These are phyloP conservation scores for Bipolaris cookei DNA, from an alignment of 2,329 filamentous ascomycete genomes.

Conservation along the genomic window DNA sequence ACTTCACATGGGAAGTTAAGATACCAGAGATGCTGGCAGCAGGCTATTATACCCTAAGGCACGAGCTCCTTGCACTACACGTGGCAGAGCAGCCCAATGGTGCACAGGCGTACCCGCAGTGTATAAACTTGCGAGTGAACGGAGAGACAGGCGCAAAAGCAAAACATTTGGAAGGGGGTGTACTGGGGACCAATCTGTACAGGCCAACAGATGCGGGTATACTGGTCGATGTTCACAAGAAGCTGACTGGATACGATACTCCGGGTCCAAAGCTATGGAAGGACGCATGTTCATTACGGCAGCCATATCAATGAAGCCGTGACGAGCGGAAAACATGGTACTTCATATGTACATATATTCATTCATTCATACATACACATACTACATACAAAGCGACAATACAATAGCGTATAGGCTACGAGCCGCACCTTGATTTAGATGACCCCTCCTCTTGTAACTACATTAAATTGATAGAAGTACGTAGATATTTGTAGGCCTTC, in stretches of 20 bases:
- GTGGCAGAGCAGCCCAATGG: constrained; percentile 51
- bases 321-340: no score
- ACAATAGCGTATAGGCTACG: no score
- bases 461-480: no score
- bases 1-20: constrained; percentile 54
- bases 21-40: constrained; percentile 51
- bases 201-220: constrained; percentile 47
- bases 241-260: constrained; percentile 46
- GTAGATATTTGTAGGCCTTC: no score
- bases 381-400: no score
- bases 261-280: constrained; percentile 46
- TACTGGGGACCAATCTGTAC: constrained; percentile 57
- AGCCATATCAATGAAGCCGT: constrained; percentile 9
- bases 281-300: constrained; percentile 13
- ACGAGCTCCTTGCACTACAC: constrained; percentile 60
- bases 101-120: constrained; percentile 61
- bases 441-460: no score
- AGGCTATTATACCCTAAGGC: constrained; percentile 60
- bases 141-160: constrained; percentile 50
- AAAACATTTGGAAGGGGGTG: constrained; percentile 48
- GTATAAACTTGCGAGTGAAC: constrained; percentile 56
- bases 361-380: background rate
- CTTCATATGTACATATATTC: background rate
- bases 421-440: no score
- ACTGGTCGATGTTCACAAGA: constrained; percentile 49